These are phyloP conservation scores for Fusarium hainanense DNA, from an alignment of 2,329 filamentous ascomycete species.

Conservation along the genomic window DNA sequence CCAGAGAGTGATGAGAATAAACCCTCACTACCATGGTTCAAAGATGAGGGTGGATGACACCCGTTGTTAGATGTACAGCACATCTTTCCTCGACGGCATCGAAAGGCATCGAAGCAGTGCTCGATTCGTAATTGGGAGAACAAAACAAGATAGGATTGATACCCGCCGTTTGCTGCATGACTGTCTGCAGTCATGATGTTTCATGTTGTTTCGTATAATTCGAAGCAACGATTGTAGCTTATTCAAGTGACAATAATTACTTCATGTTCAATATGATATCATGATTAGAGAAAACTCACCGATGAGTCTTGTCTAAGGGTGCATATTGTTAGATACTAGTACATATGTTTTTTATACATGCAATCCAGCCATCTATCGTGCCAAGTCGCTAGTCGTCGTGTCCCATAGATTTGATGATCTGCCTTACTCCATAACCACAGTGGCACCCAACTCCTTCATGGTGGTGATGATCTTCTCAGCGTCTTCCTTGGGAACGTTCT, in stretches of 20 bases:
- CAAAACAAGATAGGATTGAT: conserved; percentile 44
- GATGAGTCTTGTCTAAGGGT: conserved; percentile 36
- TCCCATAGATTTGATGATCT: conserved; percentile 18
- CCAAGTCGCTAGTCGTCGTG: conserved; percentile 42
- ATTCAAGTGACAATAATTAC: conserved; percentile 2
- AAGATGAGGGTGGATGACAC: conserved; percentile 43
- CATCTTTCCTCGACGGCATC: conserved; percentile 12
- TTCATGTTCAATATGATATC: conserved; percentile 19
- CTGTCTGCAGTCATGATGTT: conserved; percentile 9
- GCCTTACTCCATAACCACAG: conserved; percentile 87
- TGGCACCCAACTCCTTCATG: conserved; percentile 92
- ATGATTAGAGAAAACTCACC: conserved; percentile 35
- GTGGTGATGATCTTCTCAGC: conserved; percentile 97
- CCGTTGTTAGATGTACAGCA: conserved; percentile 34
- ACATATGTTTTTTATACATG: conserved; percentile 55
- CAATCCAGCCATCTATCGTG: conserved; percentile 51
- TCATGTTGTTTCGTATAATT: conserved; percentile 8
- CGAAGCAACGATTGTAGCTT: conserved; percentile 3
- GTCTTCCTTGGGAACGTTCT: conserved; percentile 98
- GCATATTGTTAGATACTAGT: conserved; percentile 51
- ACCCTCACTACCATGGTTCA: conserved; percentile 54
- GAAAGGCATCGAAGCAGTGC: conserved; percentile 47
- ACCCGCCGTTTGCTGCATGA: conserved; percentile 42
- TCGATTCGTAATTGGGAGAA: conserved; percentile 28
- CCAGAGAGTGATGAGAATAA: conserved; percentile 54